phyloP scores from a whole-genome alignment of 768 basidiomycete genomes.

The Coprinopsis sp. region DNA sequence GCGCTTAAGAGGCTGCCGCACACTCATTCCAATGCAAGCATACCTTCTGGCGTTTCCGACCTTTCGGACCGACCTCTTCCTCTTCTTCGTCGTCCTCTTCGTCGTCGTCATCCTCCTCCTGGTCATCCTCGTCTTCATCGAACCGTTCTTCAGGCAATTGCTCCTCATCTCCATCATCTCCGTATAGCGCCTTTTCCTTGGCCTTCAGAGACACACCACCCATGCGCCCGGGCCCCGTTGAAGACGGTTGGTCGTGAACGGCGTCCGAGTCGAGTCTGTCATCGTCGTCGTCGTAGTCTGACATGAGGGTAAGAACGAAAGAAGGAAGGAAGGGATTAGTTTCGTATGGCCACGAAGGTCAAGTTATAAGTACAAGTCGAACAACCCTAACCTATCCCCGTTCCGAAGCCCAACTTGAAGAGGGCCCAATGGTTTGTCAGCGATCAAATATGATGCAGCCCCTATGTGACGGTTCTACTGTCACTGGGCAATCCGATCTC shows the following conservation, averaged over 20 bases:
- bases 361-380: constrained; percentile 2
- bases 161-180: constrained; percentile 38
- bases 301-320: constrained; percentile 29
- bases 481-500: too few species aligned
- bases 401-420: too few species aligned
- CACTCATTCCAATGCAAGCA: constrained; percentile 11
- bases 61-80: constrained; percentile 46
- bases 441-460: background rate
- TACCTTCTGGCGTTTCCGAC: constrained; percentile 62
- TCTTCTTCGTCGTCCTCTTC: constrained; percentile 55
- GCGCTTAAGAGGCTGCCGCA: constrained; percentile 8
- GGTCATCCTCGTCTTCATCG: constrained; percentile 35
- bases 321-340: constrained; percentile 1
- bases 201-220: constrained; percentile 33
- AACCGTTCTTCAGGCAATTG: constrained; percentile 10
- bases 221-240: too few species aligned
- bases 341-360: constrained; percentile 1
- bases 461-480: too few species aligned
- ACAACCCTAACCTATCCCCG: constrained; percentile 8
- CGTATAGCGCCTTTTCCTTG: constrained; percentile 41
- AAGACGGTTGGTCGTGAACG: constrained; percentile 37
- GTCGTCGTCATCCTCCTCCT: constrained; percentile 35
- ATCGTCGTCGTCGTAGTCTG: constrained; percentile 42
- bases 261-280: constrained; percentile 33
- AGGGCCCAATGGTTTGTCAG: background rate